phyloP scores from a whole-genome alignment of 148 eudicot species.

The Arbutus unedo region DNA sequence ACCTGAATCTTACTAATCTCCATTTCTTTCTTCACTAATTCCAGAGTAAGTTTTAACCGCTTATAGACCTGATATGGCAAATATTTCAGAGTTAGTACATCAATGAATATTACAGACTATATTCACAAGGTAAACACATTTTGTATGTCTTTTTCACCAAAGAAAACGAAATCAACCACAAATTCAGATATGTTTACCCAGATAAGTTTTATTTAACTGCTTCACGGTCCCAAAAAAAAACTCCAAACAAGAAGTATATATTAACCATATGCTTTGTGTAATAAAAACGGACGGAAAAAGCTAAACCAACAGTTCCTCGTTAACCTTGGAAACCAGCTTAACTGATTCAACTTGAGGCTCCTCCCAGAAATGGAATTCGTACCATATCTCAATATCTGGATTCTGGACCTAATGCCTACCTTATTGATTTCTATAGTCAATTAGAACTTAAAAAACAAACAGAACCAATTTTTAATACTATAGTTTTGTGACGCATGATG shows the following conservation, averaged over 20 bases:
- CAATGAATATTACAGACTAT: background rate
- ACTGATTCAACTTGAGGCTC: background rate
- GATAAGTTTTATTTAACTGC: too few relatives aligned
- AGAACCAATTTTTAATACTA: background rate
- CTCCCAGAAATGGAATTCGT: background rate
- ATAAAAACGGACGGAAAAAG: background rate
- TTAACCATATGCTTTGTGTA: background rate
- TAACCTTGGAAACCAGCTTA: background rate
- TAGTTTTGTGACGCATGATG: too few relatives aligned
- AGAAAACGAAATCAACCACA: too few relatives aligned
- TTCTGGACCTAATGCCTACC: background rate
- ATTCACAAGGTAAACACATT: background rate
- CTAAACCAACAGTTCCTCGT: background rate
- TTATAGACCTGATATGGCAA: conserved; percentile 61
- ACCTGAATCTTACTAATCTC: conserved; percentile 99
- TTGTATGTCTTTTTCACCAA: background rate
- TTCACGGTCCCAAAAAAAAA: background rate
- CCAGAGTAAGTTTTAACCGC: conserved; percentile 78
- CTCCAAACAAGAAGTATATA: background rate
- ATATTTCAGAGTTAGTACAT: conserved; percentile 15
- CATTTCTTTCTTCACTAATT: conserved; percentile 95
- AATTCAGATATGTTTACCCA: background rate
- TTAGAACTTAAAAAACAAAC: background rate
- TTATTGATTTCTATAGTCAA: background rate
- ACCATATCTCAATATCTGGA: background rate